Percentiles rank a stretch among this genome's conserved stretches.
Evolutionary conservation across 805 yeast genomes (phyloP).

Genomic region (Saccharomycopsis amapae): DNA sequence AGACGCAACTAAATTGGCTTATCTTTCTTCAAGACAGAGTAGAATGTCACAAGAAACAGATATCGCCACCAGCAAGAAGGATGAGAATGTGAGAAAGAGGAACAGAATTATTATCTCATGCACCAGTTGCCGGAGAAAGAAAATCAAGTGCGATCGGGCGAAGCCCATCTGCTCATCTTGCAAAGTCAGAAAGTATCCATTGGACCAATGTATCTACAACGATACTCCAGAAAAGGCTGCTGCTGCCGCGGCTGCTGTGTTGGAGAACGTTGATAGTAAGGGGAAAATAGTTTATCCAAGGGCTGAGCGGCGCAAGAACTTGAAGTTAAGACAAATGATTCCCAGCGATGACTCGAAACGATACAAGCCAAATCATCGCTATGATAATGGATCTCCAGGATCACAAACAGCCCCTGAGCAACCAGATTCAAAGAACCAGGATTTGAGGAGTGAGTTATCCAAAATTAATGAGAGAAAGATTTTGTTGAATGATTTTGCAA

Average conservation of each 20-base stretch:
- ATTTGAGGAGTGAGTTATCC: constrained; percentile 1
- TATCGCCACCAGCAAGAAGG: no score
- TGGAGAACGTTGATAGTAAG: neutral
- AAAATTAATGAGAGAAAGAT: constrained; percentile 8
- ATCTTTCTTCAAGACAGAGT: no score
- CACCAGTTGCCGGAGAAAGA: constrained; percentile 20
- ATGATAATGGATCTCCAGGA: no score
- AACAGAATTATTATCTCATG: constrained; percentile 19
- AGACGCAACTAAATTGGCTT: no score
- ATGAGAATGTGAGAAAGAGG: constrained; percentile 10
- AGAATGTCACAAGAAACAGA: no score
- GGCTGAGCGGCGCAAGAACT: no score
- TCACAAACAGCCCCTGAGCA: no score
- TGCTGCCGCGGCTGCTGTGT: neutral
- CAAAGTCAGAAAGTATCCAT: constrained; percentile 13
- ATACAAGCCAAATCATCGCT: no score
- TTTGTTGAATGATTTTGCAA: constrained; percentile 7
- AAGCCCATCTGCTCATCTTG: constrained; percentile 21
- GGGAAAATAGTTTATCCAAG: neutral
- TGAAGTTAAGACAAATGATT: no score
- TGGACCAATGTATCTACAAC: constrained; percentile 18
- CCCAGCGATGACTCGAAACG: no score
- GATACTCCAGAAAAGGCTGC: constrained; percentile 7
- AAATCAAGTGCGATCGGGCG: constrained; percentile 20
- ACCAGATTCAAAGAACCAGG: no score